These are phyloP conservation scores for Blumeria hordei DNA, from an alignment of 2,329 filamentous ascomycete genomes.

Conservation along the genomic window DNA sequence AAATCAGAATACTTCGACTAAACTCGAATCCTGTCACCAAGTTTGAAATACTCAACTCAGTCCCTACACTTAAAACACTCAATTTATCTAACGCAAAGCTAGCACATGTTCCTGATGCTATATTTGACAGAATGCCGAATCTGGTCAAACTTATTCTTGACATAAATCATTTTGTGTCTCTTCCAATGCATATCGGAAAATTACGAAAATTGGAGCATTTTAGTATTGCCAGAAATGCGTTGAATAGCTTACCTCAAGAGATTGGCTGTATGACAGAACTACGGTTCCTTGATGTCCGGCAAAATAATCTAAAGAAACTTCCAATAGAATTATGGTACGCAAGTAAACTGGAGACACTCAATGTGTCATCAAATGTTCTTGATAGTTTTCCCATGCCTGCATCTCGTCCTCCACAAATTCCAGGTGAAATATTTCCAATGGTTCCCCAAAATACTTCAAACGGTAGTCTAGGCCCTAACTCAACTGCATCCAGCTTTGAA, in stretches of 20 bases:
- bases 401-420: conserved; percentile 39
- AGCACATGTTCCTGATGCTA: conserved; percentile 61
- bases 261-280: conserved; percentile 75
- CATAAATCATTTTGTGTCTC: conserved; percentile 82
- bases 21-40: conserved; percentile 92
- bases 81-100: conserved; percentile 84
- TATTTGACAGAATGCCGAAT: conserved; percentile 71
- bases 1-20: conserved; percentile 60
- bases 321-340: conserved; percentile 95
- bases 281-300: conserved; percentile 63
- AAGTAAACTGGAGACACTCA: conserved; percentile 69
- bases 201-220: conserved; percentile 69
- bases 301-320: conserved; percentile 76
- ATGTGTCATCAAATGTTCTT: conserved; percentile 84
- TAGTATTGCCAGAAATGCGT: conserved; percentile 77
- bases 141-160: conserved; percentile 74
- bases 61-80: conserved; percentile 62
- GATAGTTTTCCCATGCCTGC: conserved; percentile 74
- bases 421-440: conserved; percentile 21
- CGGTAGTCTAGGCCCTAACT: conserved; percentile 15
- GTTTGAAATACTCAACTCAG: conserved; percentile 56
- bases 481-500: conserved; percentile 48
- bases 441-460: conserved; percentile 4
- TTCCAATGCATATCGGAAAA: conserved; percentile 67
- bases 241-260: conserved; percentile 63